phyloP scores from a whole-genome alignment of 2,329 filamentous ascomycete species.

The Coniochaeta pulveracea region DNA sequence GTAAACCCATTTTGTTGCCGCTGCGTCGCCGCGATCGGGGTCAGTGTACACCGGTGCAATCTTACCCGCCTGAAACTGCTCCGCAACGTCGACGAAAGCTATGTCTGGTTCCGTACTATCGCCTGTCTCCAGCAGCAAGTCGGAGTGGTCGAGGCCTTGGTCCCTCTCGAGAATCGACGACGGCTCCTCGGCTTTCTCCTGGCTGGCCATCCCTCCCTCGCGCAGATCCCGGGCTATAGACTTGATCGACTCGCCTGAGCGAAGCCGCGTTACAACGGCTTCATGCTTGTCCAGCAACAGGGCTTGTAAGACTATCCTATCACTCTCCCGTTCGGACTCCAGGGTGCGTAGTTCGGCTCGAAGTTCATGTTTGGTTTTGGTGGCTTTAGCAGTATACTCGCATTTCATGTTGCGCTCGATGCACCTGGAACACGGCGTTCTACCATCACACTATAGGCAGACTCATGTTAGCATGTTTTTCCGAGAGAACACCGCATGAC shows the following conservation, averaged over 20 bases:
- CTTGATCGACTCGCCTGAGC: background rate
- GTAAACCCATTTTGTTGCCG: background rate
- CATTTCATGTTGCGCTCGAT: background rate
- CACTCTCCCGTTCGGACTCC: background rate
- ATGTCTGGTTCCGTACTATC: background rate
- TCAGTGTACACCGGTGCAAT: too few relatives aligned
- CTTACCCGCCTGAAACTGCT: too few relatives aligned
- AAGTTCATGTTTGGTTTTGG: constrained; percentile 1
- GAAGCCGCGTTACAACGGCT: background rate
- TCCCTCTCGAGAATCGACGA: background rate
- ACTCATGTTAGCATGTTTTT: too few relatives aligned
- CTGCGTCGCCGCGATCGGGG: background rate
- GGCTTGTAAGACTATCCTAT: background rate
- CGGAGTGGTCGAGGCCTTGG: background rate
- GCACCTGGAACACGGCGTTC: background rate
- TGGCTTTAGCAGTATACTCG: background rate
- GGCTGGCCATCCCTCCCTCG: too few relatives aligned
- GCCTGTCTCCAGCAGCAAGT: background rate
- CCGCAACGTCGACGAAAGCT: too few relatives aligned
- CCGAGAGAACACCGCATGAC: too few relatives aligned
- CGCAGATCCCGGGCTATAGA: background rate
- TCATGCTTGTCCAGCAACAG: background rate
- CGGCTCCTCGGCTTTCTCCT: background rate
- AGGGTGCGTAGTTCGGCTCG: background rate
- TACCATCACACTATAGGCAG: constrained; percentile 4